These are phyloP conservation scores for Nicotiana knightiana DNA, from an alignment of 257 asterid genomes.

Conservation along the genomic window DNA sequence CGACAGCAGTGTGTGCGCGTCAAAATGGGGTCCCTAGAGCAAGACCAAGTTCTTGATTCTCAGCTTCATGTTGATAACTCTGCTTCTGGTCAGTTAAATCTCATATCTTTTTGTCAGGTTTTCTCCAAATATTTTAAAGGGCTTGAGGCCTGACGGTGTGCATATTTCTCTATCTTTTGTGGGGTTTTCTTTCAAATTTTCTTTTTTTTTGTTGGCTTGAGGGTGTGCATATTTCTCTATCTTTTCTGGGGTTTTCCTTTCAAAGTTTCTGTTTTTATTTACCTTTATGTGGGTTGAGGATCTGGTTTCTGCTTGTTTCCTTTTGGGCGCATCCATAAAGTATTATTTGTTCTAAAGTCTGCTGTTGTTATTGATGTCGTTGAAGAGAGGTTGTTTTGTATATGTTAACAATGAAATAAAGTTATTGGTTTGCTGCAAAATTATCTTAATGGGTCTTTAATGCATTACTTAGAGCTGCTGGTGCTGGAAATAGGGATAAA, in stretches of 20 bases:
- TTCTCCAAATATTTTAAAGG: background rate
- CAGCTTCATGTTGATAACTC: background rate
- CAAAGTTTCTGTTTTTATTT: background rate
- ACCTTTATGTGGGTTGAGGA: background rate
- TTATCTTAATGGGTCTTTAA: background rate
- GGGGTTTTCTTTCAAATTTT: background rate
- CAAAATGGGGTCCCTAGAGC: conserved; percentile 2
- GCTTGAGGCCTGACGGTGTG: background rate
- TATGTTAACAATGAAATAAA: background rate
- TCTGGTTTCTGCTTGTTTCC: background rate
- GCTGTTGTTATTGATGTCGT: background rate
- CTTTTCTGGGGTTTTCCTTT: background rate
- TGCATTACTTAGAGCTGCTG: background rate
- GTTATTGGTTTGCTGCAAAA: background rate
- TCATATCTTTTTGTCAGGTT: background rate
- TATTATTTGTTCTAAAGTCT: background rate
- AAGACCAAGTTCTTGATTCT: background rate
- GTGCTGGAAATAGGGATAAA: background rate
- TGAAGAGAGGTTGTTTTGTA: too few species aligned
- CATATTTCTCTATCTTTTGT: background rate
- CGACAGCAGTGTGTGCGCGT: background rate
- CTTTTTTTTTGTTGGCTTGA: background rate
- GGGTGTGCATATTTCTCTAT: background rate
- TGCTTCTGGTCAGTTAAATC: background rate
- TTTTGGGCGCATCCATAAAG: background rate